phyloP scores from a whole-genome alignment of 2,329 filamentous ascomycete genomes.

The Drechslerella dactyloides region DNA sequence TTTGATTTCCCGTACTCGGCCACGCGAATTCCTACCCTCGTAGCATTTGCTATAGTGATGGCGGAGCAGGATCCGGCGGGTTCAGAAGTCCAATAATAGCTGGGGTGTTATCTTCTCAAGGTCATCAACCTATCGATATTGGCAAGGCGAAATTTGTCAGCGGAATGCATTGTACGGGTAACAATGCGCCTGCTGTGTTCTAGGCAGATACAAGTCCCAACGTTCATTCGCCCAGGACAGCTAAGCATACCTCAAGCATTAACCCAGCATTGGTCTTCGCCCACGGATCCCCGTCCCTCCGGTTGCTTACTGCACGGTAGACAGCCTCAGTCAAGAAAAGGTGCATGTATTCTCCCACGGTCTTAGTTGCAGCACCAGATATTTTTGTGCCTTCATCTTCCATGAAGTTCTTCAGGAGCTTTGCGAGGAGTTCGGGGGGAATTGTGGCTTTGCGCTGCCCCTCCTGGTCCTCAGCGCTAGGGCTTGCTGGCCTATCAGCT shows the following conservation, averaged over 20 bases:
- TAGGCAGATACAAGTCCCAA: constrained; percentile 1
- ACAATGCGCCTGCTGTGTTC: neutral
- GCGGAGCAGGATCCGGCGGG: neutral
- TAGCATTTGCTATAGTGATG: neutral
- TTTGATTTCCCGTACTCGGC: neutral
- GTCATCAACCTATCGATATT: constrained; percentile 37
- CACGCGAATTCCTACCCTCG: neutral
- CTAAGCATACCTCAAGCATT: constrained; percentile 42
- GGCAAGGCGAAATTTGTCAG: constrained; percentile 38
- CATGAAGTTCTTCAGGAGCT: constrained; percentile 47
- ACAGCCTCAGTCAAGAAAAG: constrained; percentile 47
- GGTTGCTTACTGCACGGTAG: constrained; percentile 45
- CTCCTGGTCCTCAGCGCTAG: neutral
- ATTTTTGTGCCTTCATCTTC: constrained; percentile 48
- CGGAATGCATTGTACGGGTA: constrained; percentile 2
- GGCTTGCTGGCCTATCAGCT: constrained; percentile 1
- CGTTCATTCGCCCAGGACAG: constrained; percentile 2
- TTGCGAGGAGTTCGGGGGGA: constrained; percentile 37
- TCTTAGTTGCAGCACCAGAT: constrained; percentile 40
- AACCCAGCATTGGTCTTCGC: constrained; percentile 44
- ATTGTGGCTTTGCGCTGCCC: constrained; percentile 40
- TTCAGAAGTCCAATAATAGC: constrained; percentile 50
- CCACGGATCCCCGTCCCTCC: constrained; percentile 47
- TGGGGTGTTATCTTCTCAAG: constrained; percentile 47
- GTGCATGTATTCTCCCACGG: constrained; percentile 48